These are phyloP conservation scores for Beverwykella pulmonaria DNA, from an alignment of 495 filamentous ascomycete species.

Conservation along the genomic window DNA sequence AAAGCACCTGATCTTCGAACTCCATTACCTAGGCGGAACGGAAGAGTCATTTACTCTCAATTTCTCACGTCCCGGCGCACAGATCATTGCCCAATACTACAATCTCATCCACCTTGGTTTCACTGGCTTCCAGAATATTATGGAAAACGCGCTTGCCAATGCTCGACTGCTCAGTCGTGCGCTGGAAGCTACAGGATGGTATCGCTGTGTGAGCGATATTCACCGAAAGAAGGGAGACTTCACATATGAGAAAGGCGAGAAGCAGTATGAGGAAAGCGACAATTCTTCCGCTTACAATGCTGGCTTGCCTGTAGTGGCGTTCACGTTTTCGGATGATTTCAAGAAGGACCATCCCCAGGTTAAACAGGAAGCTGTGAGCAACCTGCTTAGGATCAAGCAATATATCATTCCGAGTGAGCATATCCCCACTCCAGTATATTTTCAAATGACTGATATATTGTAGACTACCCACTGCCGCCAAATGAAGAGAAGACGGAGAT, in stretches of 20 bases:
- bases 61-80: conserved; percentile 72
- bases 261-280: conserved; percentile 50
- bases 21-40: conserved; percentile 75
- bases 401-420: conserved; percentile 71
- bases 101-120: conserved; percentile 76
- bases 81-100: conserved; percentile 75
- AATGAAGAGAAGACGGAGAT: conserved; percentile 66
- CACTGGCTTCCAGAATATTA: conserved; percentile 64
- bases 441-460: conserved; percentile 14
- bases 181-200: conserved; percentile 72
- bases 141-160: conserved; percentile 73
- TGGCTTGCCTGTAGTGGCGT: conserved; percentile 72
- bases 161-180: conserved; percentile 67
- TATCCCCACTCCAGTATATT: neutral
- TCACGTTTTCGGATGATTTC: conserved; percentile 66
- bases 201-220: conserved; percentile 67
- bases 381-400: conserved; percentile 67
- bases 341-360: conserved; percentile 63
- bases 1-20: conserved; percentile 71
- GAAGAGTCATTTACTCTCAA: conserved; percentile 76
- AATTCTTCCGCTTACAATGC: conserved; percentile 65
- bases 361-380: conserved; percentile 66
- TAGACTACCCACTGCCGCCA: conserved; percentile 70
- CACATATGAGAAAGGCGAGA: conserved; percentile 43
- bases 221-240: conserved; percentile 58